Conservation (phyloP, 2,329 filamentous ascomycete genomes). For the Tolypocladium capitatum region DNA sequence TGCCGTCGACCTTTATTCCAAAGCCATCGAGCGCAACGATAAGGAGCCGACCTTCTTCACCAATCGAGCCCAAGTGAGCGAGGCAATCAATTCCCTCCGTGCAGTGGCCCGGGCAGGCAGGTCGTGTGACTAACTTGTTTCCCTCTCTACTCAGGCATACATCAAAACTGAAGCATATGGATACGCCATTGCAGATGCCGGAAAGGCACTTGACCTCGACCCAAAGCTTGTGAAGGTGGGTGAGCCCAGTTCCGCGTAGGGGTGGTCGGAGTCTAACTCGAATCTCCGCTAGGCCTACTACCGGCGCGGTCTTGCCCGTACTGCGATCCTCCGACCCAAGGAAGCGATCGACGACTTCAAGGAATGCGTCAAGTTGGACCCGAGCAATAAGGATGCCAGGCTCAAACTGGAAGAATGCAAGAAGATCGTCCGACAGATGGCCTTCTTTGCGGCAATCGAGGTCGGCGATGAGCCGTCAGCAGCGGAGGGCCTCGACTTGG, state of each 20-base stretch:
- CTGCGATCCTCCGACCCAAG: slow-evolving; percentile 76
- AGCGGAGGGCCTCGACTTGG: slow-evolving; percentile 78
- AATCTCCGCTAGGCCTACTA: slow-evolving; percentile 62
- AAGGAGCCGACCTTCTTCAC: slow-evolving; percentile 83
- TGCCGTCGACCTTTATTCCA: slow-evolving; percentile 71
- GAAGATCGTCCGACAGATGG: slow-evolving; percentile 81
- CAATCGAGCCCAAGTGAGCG: slow-evolving; percentile 79
- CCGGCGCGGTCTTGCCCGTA: slow-evolving; percentile 79
- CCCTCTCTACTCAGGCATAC: slow-evolving; percentile 48
- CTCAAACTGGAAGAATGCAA: slow-evolving; percentile 87
- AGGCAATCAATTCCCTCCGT: neutral
- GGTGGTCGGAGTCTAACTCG: neutral
- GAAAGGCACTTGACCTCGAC: slow-evolving; percentile 82
- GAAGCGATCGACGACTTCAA: slow-evolving; percentile 90
- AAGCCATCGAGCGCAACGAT: slow-evolving; percentile 76
- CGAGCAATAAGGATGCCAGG: slow-evolving; percentile 78
- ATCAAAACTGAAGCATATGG: slow-evolving; percentile 95
- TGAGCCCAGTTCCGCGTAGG: neutral
- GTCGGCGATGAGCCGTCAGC: slow-evolving; percentile 85
- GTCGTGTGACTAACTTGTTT: slow-evolving; percentile 33
- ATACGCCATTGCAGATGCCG: slow-evolving; percentile 81
- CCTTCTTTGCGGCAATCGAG: slow-evolving; percentile 92
- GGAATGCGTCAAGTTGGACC: slow-evolving; percentile 75
- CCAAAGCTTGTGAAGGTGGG: slow-evolving; percentile 75
- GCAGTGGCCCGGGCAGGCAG: slow-evolving; percentile 8